Evolutionary conservation across 2,329 filamentous ascomycete genomes (phyloP), one percentile per base, ranked within the genome.

Genomic region (Thermomyces lanuginosus): DNA sequence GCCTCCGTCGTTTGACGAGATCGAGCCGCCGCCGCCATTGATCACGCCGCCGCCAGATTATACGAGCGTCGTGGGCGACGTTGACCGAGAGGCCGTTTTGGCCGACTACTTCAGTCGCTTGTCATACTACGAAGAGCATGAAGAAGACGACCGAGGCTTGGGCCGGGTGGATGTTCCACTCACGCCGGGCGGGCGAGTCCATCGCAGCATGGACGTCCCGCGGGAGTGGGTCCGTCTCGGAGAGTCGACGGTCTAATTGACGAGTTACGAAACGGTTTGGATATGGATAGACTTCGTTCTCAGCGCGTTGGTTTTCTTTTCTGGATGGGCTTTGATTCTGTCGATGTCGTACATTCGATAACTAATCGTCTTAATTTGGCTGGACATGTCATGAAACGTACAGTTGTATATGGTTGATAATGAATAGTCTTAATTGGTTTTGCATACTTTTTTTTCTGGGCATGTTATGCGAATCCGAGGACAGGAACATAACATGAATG

Each of bases 41-140:
- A 61, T 78, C 36, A 91, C 82, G 0, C 83, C 83, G 1, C 84
- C 84, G 5, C 84, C 84, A 1, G 72, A 77, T 31, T 92, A 93
- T 47, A 79, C 86, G 32, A 63, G 66, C 3, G 78, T 91, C 19
- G 70, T 89, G 1, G 78, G 76, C 9, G 69, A 33, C 60, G 69
- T 13, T 63, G 72, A 54, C 61, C 81, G 48, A 51, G 83, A 57
- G 53, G 74, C 49, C 8, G 69, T 69, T 0, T 51, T 92, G 24
- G 78, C 82, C 1, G 84, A 92, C 43, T 93, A 93, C 50, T 93
- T 93, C 47, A 63, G 75, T 0, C 70, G 84, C 1, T 56, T 92
- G 20, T 78, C 78, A 0, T 46, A 41, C 17, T 49, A 81, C 36
- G 76, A 79, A 30, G 75, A 81, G 21, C 61, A 59, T 21, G 63